A percentile compares a stretch with the other conserved stretches of the same genome.
phyloP scores from a whole-genome alignment of 2,329 filamentous ascomycete species.

The Aspergillus sp. region DNA sequence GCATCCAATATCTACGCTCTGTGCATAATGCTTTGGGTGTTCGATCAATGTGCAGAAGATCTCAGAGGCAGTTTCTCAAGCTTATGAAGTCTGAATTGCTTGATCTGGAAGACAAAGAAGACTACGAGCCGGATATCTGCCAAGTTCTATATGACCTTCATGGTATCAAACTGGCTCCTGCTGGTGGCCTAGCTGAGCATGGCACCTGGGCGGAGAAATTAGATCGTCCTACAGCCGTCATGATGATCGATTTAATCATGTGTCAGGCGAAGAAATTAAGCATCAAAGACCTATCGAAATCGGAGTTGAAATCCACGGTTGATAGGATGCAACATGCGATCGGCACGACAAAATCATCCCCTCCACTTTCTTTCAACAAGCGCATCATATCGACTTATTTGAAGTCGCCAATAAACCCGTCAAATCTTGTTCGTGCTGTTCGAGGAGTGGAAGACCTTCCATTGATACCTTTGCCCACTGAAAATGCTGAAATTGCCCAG shows the following conservation, averaged over 20 bases:
- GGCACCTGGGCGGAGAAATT: slow-evolving; percentile 71
- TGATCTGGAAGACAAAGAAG: slow-evolving; percentile 68
- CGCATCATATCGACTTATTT: slow-evolving; percentile 77
- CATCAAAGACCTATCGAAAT: slow-evolving; percentile 87
- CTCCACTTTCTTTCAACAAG: slow-evolving; percentile 80
- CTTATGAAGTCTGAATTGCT: slow-evolving; percentile 83
- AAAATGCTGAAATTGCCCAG: slow-evolving; percentile 65
- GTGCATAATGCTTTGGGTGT: slow-evolving; percentile 81
- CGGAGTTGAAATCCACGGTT: slow-evolving; percentile 82
- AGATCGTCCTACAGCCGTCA: slow-evolving; percentile 73
- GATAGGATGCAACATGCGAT: slow-evolving; percentile 90
- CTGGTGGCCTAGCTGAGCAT: slow-evolving; percentile 70
- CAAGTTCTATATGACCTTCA: slow-evolving; percentile 82
- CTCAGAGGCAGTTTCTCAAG: slow-evolving; percentile 83
- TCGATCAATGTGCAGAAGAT: slow-evolving; percentile 77
- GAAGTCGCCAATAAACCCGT: slow-evolving; percentile 76
- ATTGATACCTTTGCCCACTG: slow-evolving; percentile 63
- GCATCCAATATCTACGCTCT: slow-evolving; percentile 73
- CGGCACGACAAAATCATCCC: slow-evolving; percentile 68
- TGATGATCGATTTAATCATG: slow-evolving; percentile 79
- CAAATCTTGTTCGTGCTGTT: slow-evolving; percentile 74
- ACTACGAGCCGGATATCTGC: slow-evolving; percentile 80
- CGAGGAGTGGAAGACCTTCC: slow-evolving; percentile 72
- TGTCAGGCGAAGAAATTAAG: slow-evolving; percentile 75
- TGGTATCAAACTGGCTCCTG: slow-evolving; percentile 69